A percentile compares a stretch with the other conserved stretches of the same genome.
phyloP scores from a whole-genome alignment of 1,284 basidiomycete species.

The Cryptococcus hybrid region DNA sequence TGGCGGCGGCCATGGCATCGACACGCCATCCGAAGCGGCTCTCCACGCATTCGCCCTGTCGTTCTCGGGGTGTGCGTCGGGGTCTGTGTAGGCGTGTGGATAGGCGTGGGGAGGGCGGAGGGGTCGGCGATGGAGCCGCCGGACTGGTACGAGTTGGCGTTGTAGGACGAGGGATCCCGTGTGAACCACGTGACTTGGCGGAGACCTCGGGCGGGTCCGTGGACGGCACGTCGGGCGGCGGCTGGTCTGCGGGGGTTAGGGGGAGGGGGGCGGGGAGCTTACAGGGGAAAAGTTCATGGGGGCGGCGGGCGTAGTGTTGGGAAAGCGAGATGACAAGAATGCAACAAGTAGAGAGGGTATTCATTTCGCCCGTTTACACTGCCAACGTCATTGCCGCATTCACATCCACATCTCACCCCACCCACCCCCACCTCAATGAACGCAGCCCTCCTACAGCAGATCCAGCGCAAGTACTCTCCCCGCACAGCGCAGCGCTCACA shows the following conservation, averaged over 20 bases:
- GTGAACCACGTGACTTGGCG: conserved; percentile 58
- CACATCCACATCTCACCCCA: not conserved
- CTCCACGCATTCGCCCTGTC: conserved; percentile 64
- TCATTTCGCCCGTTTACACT: not conserved
- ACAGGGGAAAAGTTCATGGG: conserved; percentile 14
- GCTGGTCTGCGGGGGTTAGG: conserved; percentile 38
- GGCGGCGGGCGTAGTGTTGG: too few relatives aligned
- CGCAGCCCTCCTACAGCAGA: conserved; percentile 41
- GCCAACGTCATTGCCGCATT: not conserved
- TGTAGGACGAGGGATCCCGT: conserved; percentile 42
- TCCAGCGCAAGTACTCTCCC: conserved; percentile 31
- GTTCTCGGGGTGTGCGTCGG: conserved; percentile 51
- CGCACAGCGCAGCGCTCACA: not conserved
- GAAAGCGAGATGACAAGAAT: too few relatives aligned
- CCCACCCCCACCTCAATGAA: conserved; percentile 29
- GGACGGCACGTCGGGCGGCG: conserved; percentile 46
- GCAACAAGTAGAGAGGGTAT: too few relatives aligned
- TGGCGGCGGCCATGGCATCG: conserved; percentile 65
- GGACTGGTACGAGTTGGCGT: conserved; percentile 60
- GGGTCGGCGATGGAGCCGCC: conserved; percentile 54
- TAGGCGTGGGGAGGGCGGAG: conserved; percentile 35
- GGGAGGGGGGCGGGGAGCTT: conserved; percentile 4
- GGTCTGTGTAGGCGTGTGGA: conserved; percentile 41
- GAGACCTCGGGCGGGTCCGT: conserved; percentile 21
- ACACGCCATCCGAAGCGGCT: conserved; percentile 67